Conservation (phyloP, 768 basidiomycete genomes). For the Naganishia randhawae region DNA sequence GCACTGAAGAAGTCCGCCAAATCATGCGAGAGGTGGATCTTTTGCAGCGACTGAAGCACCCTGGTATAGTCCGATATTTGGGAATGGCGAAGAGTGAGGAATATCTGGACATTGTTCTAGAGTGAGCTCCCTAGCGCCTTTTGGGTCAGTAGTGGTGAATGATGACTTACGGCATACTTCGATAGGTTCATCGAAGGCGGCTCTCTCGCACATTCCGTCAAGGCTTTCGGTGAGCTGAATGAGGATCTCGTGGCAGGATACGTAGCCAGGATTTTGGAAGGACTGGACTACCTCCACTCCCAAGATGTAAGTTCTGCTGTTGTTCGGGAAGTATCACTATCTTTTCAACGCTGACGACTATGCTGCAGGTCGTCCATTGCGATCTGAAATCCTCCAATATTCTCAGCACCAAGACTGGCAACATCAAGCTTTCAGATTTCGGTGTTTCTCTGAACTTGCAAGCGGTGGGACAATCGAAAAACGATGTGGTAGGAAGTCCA, state of each 20-base stretch:
- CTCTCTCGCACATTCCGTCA: slow-evolving; percentile 85
- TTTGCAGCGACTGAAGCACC: slow-evolving; percentile 83
- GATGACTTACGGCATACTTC: neutral
- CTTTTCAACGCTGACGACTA: slow-evolving; percentile 9
- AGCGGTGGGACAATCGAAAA: slow-evolving; percentile 68
- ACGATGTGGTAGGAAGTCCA: slow-evolving; percentile 73
- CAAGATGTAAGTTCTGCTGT: slow-evolving; percentile 52
- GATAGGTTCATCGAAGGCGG: slow-evolving; percentile 91
- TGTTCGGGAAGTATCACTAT: neutral
- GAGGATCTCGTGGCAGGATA: slow-evolving; percentile 87
- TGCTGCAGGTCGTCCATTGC: slow-evolving; percentile 80
- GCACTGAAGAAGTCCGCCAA: slow-evolving; percentile 82
- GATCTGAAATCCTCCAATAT: slow-evolving; percentile 99
- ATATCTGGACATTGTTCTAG: slow-evolving; percentile 85
- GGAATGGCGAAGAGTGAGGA: slow-evolving; percentile 88
- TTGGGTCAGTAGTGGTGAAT: neutral
- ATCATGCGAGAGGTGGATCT: slow-evolving; percentile 93
- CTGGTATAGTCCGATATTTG: slow-evolving; percentile 95
- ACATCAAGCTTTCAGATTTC: slow-evolving; percentile 95
- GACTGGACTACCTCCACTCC: slow-evolving; percentile 83
- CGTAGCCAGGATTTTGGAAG: slow-evolving; percentile 94
- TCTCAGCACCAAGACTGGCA: slow-evolving; percentile 95
- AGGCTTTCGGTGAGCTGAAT: slow-evolving; percentile 88
- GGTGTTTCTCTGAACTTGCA: slow-evolving; percentile 93
- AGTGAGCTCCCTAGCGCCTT: slow-evolving; percentile 59